Evolutionary conservation across 768 basidiomycete species (phyloP).

Genomic region (Auriscalpium vulgare): DNA sequence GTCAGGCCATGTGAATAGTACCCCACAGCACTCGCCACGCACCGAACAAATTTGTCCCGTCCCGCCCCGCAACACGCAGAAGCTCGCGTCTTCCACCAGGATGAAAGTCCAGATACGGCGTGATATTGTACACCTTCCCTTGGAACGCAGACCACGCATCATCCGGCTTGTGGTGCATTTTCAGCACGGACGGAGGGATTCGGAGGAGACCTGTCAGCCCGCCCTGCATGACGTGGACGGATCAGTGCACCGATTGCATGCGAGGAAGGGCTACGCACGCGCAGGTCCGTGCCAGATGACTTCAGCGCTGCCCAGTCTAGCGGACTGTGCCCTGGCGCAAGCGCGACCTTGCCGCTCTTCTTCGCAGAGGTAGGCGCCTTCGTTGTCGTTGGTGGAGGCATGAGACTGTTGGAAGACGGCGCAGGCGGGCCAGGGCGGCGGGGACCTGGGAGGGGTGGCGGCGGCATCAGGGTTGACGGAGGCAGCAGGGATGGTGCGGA

Average conservation of each 20-base stretch:
- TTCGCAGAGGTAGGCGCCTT: conserved; percentile 49
- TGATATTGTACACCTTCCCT: conserved; percentile 96
- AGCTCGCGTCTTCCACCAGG: conserved; percentile 93
- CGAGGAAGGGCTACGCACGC: conserved; percentile 41
- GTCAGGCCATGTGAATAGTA: too few relatives aligned
- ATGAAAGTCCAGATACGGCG: conserved; percentile 84
- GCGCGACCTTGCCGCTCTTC: conserved; percentile 65
- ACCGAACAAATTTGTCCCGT: conserved; percentile 95
- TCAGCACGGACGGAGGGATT: conserved; percentile 70
- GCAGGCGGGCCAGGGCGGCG: conserved; percentile 18
- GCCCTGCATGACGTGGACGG: conserved; percentile 39
- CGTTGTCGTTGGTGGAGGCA: conserved; percentile 56
- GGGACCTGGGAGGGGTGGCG: conserved; percentile 31
- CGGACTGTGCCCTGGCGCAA: conserved; percentile 86
- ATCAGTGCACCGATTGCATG: not conserved
- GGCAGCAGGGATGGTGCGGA: conserved; percentile 3
- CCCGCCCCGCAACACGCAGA: conserved; percentile 90
- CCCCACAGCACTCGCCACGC: conserved; percentile 21
- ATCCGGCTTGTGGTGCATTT: conserved; percentile 70
- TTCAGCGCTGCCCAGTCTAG: conserved; percentile 93
- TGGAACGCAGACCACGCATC: conserved; percentile 93
- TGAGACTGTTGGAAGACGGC: conserved; percentile 34
- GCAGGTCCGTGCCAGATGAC: conserved; percentile 67
- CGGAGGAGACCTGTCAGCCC: conserved; percentile 52
- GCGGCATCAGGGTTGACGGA: conserved; percentile 19